Percentiles rank a stretch among this genome's conserved stretches.
phyloP scores from a whole-genome alignment of 129 eudicot species.

The Centella asiatica region DNA sequence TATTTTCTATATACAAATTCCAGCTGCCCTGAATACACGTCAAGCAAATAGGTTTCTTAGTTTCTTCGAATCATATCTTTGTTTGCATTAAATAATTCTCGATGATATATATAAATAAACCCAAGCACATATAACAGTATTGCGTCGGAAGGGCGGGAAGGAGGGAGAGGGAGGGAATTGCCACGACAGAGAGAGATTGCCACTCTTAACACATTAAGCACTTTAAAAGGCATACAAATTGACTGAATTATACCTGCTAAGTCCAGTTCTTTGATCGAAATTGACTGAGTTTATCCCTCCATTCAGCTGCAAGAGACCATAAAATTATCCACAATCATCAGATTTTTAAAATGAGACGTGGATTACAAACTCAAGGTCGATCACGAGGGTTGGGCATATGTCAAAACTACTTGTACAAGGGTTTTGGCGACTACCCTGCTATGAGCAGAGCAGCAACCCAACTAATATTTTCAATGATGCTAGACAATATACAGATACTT shows the following conservation, averaged over 20 bases:
- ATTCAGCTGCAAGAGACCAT: constrained; percentile 46
- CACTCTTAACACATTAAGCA: background rate
- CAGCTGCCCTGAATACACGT: background rate
- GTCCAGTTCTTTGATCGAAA: constrained; percentile 93
- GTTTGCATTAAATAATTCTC: too few relatives aligned
- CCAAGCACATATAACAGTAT: background rate
- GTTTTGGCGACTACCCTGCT: too few relatives aligned
- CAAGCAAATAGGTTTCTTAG: background rate
- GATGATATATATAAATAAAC: background rate
- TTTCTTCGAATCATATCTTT: background rate
- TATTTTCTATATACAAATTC: constrained; percentile 16
- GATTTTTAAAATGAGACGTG: too few relatives aligned
- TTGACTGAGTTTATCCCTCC: constrained; percentile 84
- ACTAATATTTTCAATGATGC: background rate
- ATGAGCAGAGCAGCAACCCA: background rate
- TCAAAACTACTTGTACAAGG: too few relatives aligned
- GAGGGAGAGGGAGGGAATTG: background rate
- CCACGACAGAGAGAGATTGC: background rate
- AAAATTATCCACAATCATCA: background rate
- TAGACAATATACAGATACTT: background rate
- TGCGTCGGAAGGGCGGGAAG: too few relatives aligned
- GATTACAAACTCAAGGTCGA: too few relatives aligned
- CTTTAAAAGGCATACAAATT: background rate
- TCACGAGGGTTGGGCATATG: too few relatives aligned
- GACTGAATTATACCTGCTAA: constrained; percentile 35